Base-by-base conservation (phyloP, 495 filamentous ascomycete species). In the Xylona heveae region DNA sequence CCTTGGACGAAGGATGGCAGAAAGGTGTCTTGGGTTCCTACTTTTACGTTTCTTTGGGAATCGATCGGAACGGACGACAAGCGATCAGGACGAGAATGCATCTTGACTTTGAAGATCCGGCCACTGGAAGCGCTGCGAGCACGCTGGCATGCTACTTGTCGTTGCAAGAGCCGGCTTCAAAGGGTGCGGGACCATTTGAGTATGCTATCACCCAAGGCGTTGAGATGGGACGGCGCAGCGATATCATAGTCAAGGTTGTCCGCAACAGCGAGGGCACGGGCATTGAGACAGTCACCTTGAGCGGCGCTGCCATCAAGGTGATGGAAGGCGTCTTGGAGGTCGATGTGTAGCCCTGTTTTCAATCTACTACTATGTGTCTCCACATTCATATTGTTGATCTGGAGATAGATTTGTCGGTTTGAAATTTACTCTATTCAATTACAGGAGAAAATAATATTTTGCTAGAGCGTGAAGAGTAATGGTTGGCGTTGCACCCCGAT, bases 81-180 rank as follows among this genome's bases (percentile, higher is more conserved):
- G 42, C 31, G 28, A 36, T 59, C 35, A 42, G 48, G 31, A 53
- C 52, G 36, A 59, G 76, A 41, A 66, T 79, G 53, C 62, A 75
- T 40, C 41, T 51, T 12, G 58, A 51, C 1, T 46, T 66, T 21
- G 76, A 80, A 45, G 75, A 80, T 49, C 62, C 77, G 9, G 75
- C 71, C 0, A 78, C 72, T 10, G 74, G 74, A 2, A 71, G 64
- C 38, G 73, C 68, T 32, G 63, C 65, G 24, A 61, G 58, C 35
- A 60, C 61, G 16, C 44, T 79, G 35, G 53, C 55, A n/a, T n/a
- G 3, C 6, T 9, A 28, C 13, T 16, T 28, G 12, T 28, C 26
- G 4, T 16, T 28, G 12, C 9, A 14, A 12, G 12, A 6, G 4
- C 26, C 26, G 28, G 28, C 28, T 30, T 6, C 23, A 25, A 25